phyloP scores from a whole-genome alignment of 192 early-diverging fungal genomes.

The Spizellomyces sp. region DNA sequence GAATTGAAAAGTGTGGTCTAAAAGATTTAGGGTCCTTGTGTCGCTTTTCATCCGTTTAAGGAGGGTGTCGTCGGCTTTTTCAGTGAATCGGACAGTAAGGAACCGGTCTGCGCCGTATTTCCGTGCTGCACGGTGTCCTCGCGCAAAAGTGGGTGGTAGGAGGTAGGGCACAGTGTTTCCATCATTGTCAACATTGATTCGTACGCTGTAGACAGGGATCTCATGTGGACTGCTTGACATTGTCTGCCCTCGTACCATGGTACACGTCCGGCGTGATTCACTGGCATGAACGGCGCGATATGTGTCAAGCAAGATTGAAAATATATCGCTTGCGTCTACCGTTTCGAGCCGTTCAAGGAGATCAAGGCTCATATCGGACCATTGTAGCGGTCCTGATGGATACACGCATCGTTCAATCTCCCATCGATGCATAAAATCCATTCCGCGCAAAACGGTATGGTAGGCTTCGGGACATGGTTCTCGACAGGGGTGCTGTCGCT shows the following conservation, averaged over 20 bases:
- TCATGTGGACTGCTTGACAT: not conserved
- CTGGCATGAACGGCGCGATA: not conserved
- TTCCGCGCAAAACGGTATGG: too few relatives aligned
- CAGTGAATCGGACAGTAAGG: slow-evolving; percentile 5
- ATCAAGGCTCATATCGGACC: not conserved
- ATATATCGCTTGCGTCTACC: not conserved
- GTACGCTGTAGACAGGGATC: too few relatives aligned
- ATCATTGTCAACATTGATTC: not conserved
- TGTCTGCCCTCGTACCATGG: not conserved
- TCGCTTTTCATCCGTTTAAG: not conserved
- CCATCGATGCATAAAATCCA: not conserved
- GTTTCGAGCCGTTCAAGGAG: not conserved
- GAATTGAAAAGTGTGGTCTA: not conserved
- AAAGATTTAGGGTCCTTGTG: not conserved
- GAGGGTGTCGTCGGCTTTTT: not conserved
- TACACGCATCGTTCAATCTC: not conserved
- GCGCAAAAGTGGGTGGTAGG: not conserved
- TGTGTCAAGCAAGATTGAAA: not conserved
- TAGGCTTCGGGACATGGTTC: too few relatives aligned
- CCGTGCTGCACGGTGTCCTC: slow-evolving; percentile 8
- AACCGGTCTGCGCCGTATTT: slow-evolving; percentile 17
- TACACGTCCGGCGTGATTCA: not conserved
- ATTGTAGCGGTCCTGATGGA: not conserved
- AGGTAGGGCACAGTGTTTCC: not conserved
- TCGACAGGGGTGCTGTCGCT: too few relatives aligned